Conservation (phyloP, 306 rosid genomes). For the Ceratonia siliqua region DNA sequence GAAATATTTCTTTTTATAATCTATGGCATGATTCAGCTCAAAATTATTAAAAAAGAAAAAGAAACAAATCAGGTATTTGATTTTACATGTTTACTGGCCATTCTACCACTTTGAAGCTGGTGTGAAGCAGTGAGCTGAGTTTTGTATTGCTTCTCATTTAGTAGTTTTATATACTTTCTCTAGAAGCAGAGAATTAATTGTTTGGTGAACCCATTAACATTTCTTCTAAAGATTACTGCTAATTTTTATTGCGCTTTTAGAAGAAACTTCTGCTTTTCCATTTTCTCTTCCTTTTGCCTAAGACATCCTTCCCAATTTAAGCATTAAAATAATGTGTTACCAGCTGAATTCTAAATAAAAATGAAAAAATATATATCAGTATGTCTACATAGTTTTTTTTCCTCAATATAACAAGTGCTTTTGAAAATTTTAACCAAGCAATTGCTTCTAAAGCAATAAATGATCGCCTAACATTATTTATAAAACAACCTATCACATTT, state of each 20-base stretch:
- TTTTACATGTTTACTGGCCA: background rate
- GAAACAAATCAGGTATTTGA: background rate
- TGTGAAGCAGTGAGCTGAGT: background rate
- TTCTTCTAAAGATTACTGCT: background rate
- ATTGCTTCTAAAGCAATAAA: background rate
- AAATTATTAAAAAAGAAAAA: background rate
- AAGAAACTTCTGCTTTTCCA: background rate
- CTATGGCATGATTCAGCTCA: background rate
- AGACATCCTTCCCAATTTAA: conserved; percentile 12
- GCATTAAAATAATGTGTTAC: background rate
- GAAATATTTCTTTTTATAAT: background rate
- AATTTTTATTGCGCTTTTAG: background rate
- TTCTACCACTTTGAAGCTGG: conserved; percentile 1
- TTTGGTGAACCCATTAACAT: background rate
- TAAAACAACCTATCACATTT: background rate
- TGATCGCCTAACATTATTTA: background rate
- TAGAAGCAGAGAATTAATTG: background rate
- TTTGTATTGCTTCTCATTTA: conserved; percentile 2
- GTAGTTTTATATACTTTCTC: background rate
- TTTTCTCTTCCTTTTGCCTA: background rate
- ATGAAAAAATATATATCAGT: background rate
- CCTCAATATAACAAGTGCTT: background rate
- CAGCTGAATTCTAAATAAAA: background rate
- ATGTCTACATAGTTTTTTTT: background rate
- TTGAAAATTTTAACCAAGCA: background rate